Conservation (phyloP, 1,284 basidiomycete genomes). For the Lignosus rhinocerotis region DNA sequence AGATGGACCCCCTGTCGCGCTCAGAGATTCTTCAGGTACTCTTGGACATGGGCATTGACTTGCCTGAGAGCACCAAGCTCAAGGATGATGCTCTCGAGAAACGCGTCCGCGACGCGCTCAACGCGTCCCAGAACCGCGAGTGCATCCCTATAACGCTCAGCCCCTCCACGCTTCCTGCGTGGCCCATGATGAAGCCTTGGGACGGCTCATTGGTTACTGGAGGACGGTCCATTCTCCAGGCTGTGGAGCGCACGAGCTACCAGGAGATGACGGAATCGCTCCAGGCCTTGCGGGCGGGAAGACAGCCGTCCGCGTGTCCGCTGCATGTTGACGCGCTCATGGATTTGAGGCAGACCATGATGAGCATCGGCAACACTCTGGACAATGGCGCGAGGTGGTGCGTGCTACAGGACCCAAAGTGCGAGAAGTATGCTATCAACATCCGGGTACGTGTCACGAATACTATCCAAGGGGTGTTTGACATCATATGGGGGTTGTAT, state of each 20-base stretch:
- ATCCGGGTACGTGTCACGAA: conserved; percentile 29
- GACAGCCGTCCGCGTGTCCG: no score
- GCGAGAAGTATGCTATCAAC: conserved; percentile 30
- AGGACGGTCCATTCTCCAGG: not conserved
- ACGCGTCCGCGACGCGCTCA: conserved; percentile 30
- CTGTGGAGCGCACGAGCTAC: conserved; percentile 14
- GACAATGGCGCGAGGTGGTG: conserved; percentile 29
- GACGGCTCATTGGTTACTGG: not conserved
- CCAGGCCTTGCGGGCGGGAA: not conserved
- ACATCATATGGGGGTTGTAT: not conserved
- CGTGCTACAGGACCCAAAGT: conserved; percentile 29
- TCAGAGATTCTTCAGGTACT: conserved; percentile 14
- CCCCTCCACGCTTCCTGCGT: conserved; percentile 18
- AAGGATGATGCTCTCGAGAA: conserved; percentile 29
- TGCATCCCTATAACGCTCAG: conserved; percentile 15
- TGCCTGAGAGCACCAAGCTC: conserved; percentile 30
- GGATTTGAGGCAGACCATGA: conserved; percentile 38
- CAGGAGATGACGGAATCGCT: conserved; percentile 9
- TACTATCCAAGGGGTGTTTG: not conserved
- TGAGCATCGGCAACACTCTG: conserved; percentile 31
- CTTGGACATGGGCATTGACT: conserved; percentile 27
- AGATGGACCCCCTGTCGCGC: conserved; percentile 10
- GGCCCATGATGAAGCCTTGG: conserved; percentile 3
- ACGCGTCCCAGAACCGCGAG: conserved; percentile 24
- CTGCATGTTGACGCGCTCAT: conserved; percentile 34